Conservation (phyloP, 148 eudicot species). For the Camellia sinensis region DNA sequence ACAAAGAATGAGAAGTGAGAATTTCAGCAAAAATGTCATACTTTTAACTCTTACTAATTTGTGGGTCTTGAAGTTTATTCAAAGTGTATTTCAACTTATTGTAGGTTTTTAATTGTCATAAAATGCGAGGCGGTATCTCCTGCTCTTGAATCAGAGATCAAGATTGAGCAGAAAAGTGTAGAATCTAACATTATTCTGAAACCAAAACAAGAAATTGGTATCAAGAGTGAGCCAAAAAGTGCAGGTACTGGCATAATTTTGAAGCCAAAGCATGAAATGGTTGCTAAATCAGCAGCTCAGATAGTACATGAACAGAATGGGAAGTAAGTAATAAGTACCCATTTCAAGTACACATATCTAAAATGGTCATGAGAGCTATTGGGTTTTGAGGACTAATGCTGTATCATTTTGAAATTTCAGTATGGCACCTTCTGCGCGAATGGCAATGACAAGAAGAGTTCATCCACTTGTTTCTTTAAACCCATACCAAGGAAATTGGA, state of each 20-base stretch:
- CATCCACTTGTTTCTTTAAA: conserved; percentile 86
- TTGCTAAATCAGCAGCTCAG: conserved; percentile 89
- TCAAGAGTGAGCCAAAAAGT: conserved; percentile 27
- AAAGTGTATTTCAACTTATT: conserved; percentile 1
- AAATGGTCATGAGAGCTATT: background rate
- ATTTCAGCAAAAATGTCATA: background rate
- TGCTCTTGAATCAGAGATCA: conserved; percentile 71
- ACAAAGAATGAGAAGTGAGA: conserved; percentile 78
- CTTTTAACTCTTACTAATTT: background rate
- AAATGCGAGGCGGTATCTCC: conserved; percentile 79
- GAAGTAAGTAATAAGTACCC: conserved; percentile 49
- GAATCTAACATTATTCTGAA: conserved; percentile 31
- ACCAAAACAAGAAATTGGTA: conserved; percentile 39
- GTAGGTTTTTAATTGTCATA: conserved; percentile 72
- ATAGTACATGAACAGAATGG: conserved; percentile 72
- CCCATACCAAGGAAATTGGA: conserved; percentile 97
- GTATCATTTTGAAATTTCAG: conserved; percentile 37
- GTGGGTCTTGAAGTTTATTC: background rate
- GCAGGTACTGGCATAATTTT: conserved; percentile 49
- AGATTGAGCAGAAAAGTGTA: conserved; percentile 38
- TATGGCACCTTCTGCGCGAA: conserved; percentile 83
- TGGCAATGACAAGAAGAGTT: conserved; percentile 85
- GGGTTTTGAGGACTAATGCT: background rate
- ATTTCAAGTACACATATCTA: background rate
- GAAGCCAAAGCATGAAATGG: conserved; percentile 71